These are phyloP conservation scores for Apiospora hydei DNA, from an alignment of 2,329 filamentous ascomycete genomes.

Conservation along the genomic window DNA sequence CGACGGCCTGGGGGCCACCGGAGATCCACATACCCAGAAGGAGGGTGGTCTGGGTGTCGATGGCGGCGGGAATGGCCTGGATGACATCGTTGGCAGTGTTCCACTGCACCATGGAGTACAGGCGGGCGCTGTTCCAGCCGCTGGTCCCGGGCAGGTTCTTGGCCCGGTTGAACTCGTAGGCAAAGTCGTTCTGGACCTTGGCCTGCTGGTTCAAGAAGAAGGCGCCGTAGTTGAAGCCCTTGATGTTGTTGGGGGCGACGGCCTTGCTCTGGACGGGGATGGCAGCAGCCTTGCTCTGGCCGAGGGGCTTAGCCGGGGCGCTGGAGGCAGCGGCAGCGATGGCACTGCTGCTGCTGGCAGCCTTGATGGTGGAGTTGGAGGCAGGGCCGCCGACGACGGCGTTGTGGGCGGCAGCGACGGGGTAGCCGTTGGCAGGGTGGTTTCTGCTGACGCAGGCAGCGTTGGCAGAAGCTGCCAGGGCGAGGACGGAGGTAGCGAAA, in stretches of 20 bases:
- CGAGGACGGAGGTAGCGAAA: slow-evolving; percentile 36
- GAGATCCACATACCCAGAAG: slow-evolving; percentile 61
- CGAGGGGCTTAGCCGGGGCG: slow-evolving; percentile 30
- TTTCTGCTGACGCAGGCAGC: slow-evolving; percentile 21
- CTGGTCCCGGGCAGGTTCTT: slow-evolving; percentile 39
- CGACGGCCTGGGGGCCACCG: slow-evolving; percentile 46
- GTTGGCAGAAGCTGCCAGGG: slow-evolving; percentile 36
- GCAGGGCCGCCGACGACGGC: background rate
- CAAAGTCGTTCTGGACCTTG: slow-evolving; percentile 41
- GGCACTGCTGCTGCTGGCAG: no score
- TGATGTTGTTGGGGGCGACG: slow-evolving; percentile 37
- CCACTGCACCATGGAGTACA: slow-evolving; percentile 46
- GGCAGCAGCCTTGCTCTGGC: slow-evolving; percentile 24
- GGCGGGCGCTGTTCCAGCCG: slow-evolving; percentile 42
- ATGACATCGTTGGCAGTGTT: slow-evolving; percentile 60
- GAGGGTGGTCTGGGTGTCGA: slow-evolving; percentile 55
- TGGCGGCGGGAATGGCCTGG: slow-evolving; percentile 70
- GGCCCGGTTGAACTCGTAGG: slow-evolving; percentile 43
- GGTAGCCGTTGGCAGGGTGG: slow-evolving; percentile 16
- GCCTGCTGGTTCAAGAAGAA: slow-evolving; percentile 44
- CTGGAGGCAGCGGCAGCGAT: slow-evolving; percentile 24
- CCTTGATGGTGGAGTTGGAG: slow-evolving; percentile 23
- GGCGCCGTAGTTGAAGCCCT: slow-evolving; percentile 45
- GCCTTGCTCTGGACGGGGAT: slow-evolving; percentile 19
- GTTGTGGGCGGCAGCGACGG: background rate